A percentile compares a stretch with the other conserved stretches of the same genome.
Conservation (phyloP, 495 filamentous ascomycete genomes). For the Podospora anserina region DNA sequence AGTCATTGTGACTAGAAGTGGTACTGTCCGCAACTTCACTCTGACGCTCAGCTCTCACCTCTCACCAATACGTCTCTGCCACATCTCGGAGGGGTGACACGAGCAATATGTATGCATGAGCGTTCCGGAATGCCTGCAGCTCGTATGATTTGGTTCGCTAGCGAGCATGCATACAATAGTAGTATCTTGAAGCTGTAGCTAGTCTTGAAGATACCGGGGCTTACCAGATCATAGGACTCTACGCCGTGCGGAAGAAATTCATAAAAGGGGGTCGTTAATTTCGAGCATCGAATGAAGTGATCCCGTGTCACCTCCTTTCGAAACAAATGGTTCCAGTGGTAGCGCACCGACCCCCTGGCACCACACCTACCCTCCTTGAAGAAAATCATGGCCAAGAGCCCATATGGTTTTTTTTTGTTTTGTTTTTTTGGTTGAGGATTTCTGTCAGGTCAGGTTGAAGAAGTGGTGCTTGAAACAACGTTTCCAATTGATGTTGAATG, state of each 20-base stretch:
- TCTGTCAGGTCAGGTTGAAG: background rate
- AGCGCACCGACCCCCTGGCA: background rate
- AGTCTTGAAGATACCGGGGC: background rate
- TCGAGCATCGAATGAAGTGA: background rate
- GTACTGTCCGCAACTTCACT: no score
- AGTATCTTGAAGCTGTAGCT: background rate
- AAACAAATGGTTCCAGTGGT: background rate
- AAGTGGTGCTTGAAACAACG: background rate
- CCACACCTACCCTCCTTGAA: background rate
- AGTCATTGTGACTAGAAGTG: no score
- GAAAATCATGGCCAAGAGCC: background rate
- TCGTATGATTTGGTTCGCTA: background rate
- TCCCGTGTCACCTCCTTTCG: background rate
- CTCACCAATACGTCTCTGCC: background rate
- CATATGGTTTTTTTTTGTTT: background rate
- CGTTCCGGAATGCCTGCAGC: background rate
- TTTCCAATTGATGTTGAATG: background rate
- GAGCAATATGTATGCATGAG: background rate
- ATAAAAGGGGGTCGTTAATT: background rate
- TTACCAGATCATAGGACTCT: background rate
- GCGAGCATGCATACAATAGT: background rate
- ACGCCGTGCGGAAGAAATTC: background rate
- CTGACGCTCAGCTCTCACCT: background rate
- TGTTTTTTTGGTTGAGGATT: background rate
- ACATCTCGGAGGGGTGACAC: background rate